Evolutionary conservation across 306 rosid genomes (phyloP).

Genomic region (Casuarina cunninghamiana): DNA sequence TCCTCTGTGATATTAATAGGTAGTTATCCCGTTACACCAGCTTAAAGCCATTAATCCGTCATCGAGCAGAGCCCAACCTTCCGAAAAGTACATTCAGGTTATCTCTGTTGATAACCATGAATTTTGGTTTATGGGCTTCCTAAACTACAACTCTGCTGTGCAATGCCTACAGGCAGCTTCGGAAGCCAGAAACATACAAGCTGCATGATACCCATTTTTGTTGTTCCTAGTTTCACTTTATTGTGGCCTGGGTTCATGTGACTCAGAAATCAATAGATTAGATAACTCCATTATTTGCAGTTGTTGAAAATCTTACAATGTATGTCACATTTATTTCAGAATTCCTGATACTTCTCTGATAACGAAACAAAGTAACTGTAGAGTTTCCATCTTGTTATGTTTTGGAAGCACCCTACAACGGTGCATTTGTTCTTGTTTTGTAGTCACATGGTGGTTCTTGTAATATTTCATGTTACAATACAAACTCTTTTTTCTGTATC

Average conservation of each 20-base stretch:
- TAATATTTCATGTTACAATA: too few relatives aligned
- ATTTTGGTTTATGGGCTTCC: constrained; percentile 97
- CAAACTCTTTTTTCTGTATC: too few relatives aligned
- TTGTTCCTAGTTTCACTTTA: constrained; percentile 23
- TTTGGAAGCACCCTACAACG: constrained; percentile 1
- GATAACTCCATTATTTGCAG: not conserved
- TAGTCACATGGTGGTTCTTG: not conserved
- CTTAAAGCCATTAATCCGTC: constrained; percentile 84
- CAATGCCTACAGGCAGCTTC: constrained; percentile 55
- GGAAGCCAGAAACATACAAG: constrained; percentile 37
- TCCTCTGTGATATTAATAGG: constrained; percentile 40
- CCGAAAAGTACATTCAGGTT: constrained; percentile 82
- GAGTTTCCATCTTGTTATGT: not conserved
- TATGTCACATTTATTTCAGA: constrained; percentile 17
- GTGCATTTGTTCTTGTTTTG: not conserved
- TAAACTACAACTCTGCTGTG: constrained; percentile 68
- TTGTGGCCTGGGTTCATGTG: constrained; percentile 10
- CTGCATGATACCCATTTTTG: constrained; percentile 38
- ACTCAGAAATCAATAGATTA: constrained; percentile 16
- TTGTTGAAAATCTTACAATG: constrained; percentile 23
- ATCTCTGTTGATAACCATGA: constrained; percentile 76
- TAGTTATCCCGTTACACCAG: constrained; percentile 76
- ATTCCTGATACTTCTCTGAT: constrained; percentile 31
- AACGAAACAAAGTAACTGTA: constrained; percentile 18
- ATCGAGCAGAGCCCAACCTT: constrained; percentile 57